phyloP scores from a whole-genome alignment of 164 flowering plant species.

The Houttuynia cordata region DNA sequence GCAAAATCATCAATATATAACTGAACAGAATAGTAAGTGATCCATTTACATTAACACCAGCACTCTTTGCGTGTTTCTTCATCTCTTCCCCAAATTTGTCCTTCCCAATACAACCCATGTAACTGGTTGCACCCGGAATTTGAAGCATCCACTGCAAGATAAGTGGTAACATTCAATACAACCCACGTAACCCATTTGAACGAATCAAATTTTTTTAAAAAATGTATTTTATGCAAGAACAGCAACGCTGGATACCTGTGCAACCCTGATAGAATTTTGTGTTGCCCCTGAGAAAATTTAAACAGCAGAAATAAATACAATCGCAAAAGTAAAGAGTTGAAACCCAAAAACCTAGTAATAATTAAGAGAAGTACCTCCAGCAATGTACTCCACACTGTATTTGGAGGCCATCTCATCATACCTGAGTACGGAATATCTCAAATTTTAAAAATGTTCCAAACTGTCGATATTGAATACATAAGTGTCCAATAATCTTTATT shows the following conservation, averaged over 20 bases:
- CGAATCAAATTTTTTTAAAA: too few species aligned
- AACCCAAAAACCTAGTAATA: background rate
- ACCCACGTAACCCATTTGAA: too few species aligned
- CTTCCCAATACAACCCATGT: constrained; percentile 89
- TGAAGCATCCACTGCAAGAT: constrained; percentile 91
- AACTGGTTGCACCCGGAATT: constrained; percentile 86
- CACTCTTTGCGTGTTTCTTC: constrained; percentile 56
- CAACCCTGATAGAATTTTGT: constrained; percentile 88
- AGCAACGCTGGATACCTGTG: constrained; percentile 43
- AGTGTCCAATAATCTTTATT: background rate
- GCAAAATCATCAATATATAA: too few species aligned
- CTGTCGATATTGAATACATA: background rate
- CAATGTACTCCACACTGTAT: constrained; percentile 58
- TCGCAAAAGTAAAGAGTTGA: background rate
- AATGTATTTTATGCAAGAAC: too few species aligned
- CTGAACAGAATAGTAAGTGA: background rate
- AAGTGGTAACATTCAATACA: background rate
- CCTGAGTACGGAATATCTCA: constrained; percentile 19
- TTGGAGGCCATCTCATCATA: constrained; percentile 55
- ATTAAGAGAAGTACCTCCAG: constrained; percentile 44
- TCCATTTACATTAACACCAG: constrained; percentile 74
- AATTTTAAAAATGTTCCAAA: background rate
- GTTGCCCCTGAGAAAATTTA: constrained; percentile 61
- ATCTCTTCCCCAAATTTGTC: constrained; percentile 96
- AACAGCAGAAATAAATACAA: background rate